Evolutionary conservation across 192 early-diverging fungal species (phyloP).

Genomic region (Diversispora epigaea): DNA sequence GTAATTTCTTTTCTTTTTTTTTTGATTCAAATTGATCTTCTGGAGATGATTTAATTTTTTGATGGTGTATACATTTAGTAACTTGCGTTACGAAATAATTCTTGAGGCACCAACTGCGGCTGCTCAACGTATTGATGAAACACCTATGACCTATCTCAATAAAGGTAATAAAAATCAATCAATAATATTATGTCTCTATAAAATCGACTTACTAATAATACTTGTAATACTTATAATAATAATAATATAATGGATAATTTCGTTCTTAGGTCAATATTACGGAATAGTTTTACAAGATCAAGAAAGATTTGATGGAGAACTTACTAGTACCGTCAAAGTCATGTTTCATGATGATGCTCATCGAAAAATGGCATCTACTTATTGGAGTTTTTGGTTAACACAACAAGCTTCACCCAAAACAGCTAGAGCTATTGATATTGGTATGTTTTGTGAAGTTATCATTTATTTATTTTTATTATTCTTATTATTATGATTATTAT

Average conservation of each 20-base stretch:
- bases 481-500: no score
- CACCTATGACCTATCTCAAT: conserved; percentile 69
- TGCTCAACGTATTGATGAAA: conserved; percentile 54
- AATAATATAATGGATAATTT: background rate
- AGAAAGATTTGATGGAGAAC: conserved; percentile 47
- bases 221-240: background rate
- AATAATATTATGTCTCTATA: conserved; percentile 14
- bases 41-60: background rate
- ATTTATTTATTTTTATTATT: background rate
- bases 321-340: conserved; percentile 58
- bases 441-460: conserved; percentile 30
- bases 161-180: conserved; percentile 51
- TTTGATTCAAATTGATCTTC: background rate
- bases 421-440: conserved; percentile 66
- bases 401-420: conserved; percentile 59
- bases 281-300: conserved; percentile 54
- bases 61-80: conserved; percentile 9
- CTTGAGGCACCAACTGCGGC: conserved; percentile 54
- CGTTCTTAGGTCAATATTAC: conserved; percentile 57
- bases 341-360: conserved; percentile 73
- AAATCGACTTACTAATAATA: background rate
- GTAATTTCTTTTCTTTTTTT: background rate
- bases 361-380: conserved; percentile 58
- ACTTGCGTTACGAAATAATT: conserved; percentile 38
- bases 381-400: conserved; percentile 76